Base-by-base conservation (phyloP, 345 rosid species). In the Streptanthus diversifolius region DNA sequence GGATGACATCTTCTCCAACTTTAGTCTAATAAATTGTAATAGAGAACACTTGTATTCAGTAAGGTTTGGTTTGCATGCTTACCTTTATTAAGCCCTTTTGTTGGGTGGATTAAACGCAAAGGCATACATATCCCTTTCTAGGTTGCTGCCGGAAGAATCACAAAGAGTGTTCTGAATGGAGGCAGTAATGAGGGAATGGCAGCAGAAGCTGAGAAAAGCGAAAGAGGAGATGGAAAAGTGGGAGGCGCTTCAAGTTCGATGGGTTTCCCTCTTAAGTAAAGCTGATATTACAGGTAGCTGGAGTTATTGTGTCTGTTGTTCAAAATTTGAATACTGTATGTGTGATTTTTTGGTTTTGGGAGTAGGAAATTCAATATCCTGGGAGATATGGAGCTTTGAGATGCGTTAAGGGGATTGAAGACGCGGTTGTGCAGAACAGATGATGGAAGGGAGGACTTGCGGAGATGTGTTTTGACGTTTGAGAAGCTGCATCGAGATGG, bases 161-260 rank as follows among this genome's bases (percentile, higher is more conserved):
- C 58, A 43, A 48, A 10, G 24, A 49, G 66, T 44, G 44, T 67
- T 12, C 47, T 43, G 70, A 70, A 89, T 93, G 97, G 98, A 91
- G 77, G 82, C 76, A 45, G 45, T 84, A 2, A 80, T 89, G 45
- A 86, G 68, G 80, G 89, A 91, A 70, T 89, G 86, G 64, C 96
- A 86, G 71, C 91, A 88, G 74, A 85, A 76, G 68, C 80, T 85
- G 52, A 82, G 77, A 72, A 89, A 74, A 69, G 87, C 77, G 5
- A 82, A 80, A 70, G 91, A 87, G 22, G 87, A 83, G 69, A 83
- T 89, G 88, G 80, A 74, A 4, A 81, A 78, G 17, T 88, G 98
- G 98, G 88, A 82, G 17, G 79, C 82, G 44, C 79, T 87, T 79
- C 98, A 89, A 70, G 78, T 82, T 75, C 84, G 82, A 56, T 66